Base-by-base conservation (phyloP, 345 rosid species). In the Aurinia saxatilis region DNA sequence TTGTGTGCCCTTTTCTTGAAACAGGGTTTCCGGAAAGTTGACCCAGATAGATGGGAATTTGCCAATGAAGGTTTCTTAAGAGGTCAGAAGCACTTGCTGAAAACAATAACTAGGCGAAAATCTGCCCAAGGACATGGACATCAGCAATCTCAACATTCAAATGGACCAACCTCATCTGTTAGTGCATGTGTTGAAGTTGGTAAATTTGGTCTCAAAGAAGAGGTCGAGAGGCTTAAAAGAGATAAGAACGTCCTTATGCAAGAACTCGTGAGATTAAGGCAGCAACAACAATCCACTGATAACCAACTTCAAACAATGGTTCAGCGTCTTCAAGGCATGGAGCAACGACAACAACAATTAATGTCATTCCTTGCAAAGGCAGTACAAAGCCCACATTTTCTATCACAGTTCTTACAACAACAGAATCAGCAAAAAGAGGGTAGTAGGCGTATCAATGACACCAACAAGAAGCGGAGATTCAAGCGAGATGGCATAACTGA, bases 221-320 rank as follows among this genome's bases (percentile, higher is more conserved):
- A 93, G 71, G 95, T 93, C 35, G 99, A 87, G 79, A 81, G 90
- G 77, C 97, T 93, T 51, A 93, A 93, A 79, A 81, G 99, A 80
- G 99, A 93, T 75, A 93, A 90, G 78, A 90, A 93, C 65, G 96
- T 93, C 64, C 96, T 93, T 40, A 90, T 90, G 99, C 97, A 90
- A 84, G 96, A 93, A 71, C 91, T 90, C 39, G 97, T 93, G 36
- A 74, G 92, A 76, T 71, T 90, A 63, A 86, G 99, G 64, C 97
- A 87, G 79, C 96, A 93, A 73, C 99, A 93, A 73, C 99, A 90
- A 71, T 44, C 90, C 55, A 93, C 95, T 37, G 99, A 93, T 65
- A 67, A 71, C 80, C 90, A 93, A 75, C 79, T 93, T 67, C 97
- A 87, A 63, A 68, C 87, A 4, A 83, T 84, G 97, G 90, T 80